Evolutionary conservation across 441 rosid species (phyloP), one percentile per base, ranked within the genome.

Genomic region (Kokia cookei): DNA sequence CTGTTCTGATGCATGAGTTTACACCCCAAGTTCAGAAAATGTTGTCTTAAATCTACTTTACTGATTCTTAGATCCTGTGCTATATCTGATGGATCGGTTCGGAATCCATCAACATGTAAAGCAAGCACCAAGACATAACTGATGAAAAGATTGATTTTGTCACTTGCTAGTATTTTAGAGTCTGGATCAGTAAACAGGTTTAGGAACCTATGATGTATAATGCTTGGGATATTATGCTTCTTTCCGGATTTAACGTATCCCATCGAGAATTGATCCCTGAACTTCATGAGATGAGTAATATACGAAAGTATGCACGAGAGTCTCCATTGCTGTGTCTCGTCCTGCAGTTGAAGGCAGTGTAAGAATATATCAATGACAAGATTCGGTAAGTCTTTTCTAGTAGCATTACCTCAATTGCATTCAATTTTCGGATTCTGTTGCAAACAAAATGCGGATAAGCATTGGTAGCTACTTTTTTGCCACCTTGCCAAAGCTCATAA

Each of bases 51-150:
- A 8, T 15, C 74, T 11, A 85, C 53, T 3, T 71, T 43, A 40
- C 85, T 81, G 77, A 85, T 79, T 83, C 89, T 86, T 66, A 91
- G 88, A 80, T 96, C 98, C 78, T 81, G 88, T 1, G 93, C 90
- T 58, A 91, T 90, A 80, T 93, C 97, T 5, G 73, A 65, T 0
- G 88, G 92, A 79, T 85, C 81, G 5, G 91, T 88, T 78, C 53
- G 77, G 80, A 93, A 96, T 58, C 78, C 73, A 77, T 95, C 98
- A 19, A 82, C 96, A 54, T 90, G 86, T 57, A 95, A 84, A 32
- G 89, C 65, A 15, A 96, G 94, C 71, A 93, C 97, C 72, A 93
- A 79, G 24, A 91, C 87, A 40, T 91, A 89, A 83, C 98, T 92
- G 48, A 89, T 82, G 19, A 96, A 88, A 73, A 89, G 97, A 81